These are phyloP conservation scores for Prunus davidiana DNA, from an alignment of 306 rosid genomes.

Conservation along the genomic window DNA sequence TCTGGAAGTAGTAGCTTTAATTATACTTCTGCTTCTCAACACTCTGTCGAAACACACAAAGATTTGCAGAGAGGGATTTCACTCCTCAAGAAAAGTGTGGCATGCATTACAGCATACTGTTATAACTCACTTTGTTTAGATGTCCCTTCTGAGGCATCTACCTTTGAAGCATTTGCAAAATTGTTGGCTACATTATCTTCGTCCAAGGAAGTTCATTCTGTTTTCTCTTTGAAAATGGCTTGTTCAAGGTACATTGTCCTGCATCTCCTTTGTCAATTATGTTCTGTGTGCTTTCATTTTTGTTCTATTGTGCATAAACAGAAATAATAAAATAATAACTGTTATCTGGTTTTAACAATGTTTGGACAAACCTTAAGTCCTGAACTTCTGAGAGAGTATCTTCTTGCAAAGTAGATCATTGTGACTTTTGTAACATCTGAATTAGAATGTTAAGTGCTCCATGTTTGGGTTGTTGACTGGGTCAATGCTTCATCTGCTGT, in stretches of 20 bases:
- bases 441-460: neutral
- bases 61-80: constrained; percentile 94
- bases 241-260: constrained; percentile 65
- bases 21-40: constrained; percentile 71
- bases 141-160: constrained; percentile 83
- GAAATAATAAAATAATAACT: neutral
- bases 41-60: constrained; percentile 71
- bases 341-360: neutral
- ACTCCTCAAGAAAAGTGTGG: constrained; percentile 90
- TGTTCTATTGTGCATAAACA: neutral
- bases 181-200: constrained; percentile 85
- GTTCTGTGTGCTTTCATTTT: neutral
- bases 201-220: constrained; percentile 88
- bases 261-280: constrained; percentile 12
- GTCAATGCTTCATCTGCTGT: too few relatives aligned
- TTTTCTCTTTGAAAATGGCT: constrained; percentile 66
- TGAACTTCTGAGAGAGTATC: neutral
- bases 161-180: constrained; percentile 89
- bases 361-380: neutral
- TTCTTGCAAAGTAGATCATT: neutral
- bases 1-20: constrained; percentile 75
- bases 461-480: neutral
- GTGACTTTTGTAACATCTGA: neutral
- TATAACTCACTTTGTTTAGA: constrained; percentile 78
- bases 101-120: constrained; percentile 84